Evolutionary conservation across 2,329 filamentous ascomycete genomes (phyloP).

Genomic region (Arthrobotrys conoides): DNA sequence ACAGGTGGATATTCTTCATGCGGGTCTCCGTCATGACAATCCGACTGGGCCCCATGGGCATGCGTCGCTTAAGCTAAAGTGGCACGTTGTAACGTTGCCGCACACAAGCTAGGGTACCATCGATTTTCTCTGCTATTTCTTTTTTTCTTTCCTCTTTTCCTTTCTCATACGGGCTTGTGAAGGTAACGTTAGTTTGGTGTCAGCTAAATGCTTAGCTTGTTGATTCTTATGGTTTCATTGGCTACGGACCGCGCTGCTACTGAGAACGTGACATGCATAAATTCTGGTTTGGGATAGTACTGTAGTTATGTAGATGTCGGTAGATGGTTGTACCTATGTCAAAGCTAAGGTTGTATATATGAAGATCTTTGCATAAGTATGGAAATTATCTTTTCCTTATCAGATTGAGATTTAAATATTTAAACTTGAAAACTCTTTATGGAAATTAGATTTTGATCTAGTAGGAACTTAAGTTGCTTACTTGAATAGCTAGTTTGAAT

Average conservation of each 20-base stretch:
- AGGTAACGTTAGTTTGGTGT: constrained; percentile 27
- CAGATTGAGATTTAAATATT: not conserved
- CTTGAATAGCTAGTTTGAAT: not conserved
- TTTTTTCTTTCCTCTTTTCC: not conserved
- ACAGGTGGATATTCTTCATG: constrained; percentile 12
- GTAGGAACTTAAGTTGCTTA: too few species aligned
- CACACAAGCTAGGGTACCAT: constrained; percentile 41
- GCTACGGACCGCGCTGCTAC: not conserved
- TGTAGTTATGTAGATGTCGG: constrained; percentile 1
- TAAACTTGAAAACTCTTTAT: not conserved
- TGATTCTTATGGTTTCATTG: constrained; percentile 4
- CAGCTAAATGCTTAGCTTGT: not conserved
- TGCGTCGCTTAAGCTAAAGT: constrained; percentile 40
- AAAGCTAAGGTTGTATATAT: not conserved
- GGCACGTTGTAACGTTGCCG: constrained; percentile 46
- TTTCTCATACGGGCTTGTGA: constrained; percentile 13
- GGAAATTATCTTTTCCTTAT: not conserved
- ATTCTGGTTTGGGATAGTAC: constrained; percentile 2
- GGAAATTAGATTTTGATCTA: too few species aligned
- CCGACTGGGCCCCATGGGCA: constrained; percentile 25
- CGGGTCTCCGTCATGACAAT: constrained; percentile 52
- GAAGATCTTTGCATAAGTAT: too few species aligned
- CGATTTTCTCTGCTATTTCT: not conserved
- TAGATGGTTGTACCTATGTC: not conserved
- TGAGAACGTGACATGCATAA: constrained; percentile 12